phyloP scores from a whole-genome alignment of 257 asterid species.

The Echium plantagineum region DNA sequence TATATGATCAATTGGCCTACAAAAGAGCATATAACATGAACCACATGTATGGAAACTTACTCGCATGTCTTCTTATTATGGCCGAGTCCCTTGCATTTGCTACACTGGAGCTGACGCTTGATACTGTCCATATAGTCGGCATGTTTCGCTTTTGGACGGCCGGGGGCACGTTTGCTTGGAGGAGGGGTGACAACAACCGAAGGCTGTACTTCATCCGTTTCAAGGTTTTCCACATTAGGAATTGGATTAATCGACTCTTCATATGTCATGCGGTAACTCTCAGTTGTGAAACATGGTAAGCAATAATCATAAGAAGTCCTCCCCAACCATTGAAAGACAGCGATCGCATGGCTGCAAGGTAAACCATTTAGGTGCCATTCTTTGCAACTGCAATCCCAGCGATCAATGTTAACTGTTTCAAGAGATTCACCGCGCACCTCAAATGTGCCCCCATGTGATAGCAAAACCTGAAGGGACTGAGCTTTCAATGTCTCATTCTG shows the following conservation, averaged over 20 bases:
- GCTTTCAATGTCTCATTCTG: conserved; percentile 59
- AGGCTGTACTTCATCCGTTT: conserved; percentile 40
- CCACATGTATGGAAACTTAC: conserved; percentile 28
- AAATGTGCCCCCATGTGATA: conserved; percentile 42
- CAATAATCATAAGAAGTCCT: conserved; percentile 64
- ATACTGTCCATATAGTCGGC: conserved; percentile 62
- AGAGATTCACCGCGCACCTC: conserved; percentile 59
- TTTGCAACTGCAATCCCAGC: conserved; percentile 86
- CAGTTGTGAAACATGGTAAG: conserved; percentile 57
- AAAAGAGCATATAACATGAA: neutral
- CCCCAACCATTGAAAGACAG: conserved; percentile 50
- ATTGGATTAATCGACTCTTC: conserved; percentile 82
- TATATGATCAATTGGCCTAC: neutral
- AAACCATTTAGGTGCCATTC: conserved; percentile 82
- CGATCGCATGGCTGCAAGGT: conserved; percentile 90
- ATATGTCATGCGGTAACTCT: conserved; percentile 54
- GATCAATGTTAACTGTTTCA: conserved; percentile 63
- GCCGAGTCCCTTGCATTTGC: conserved; percentile 95
- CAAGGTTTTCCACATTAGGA: conserved; percentile 76
- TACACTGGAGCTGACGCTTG: conserved; percentile 96
- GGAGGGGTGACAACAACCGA: conserved; percentile 79
- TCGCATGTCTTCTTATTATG: conserved; percentile 94
- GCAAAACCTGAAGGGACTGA: conserved; percentile 35
- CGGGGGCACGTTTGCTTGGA: conserved; percentile 85
- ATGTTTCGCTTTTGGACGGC: conserved; percentile 78